Conservation (phyloP, 345 rosid species). For the Camelina neglecta region DNA sequence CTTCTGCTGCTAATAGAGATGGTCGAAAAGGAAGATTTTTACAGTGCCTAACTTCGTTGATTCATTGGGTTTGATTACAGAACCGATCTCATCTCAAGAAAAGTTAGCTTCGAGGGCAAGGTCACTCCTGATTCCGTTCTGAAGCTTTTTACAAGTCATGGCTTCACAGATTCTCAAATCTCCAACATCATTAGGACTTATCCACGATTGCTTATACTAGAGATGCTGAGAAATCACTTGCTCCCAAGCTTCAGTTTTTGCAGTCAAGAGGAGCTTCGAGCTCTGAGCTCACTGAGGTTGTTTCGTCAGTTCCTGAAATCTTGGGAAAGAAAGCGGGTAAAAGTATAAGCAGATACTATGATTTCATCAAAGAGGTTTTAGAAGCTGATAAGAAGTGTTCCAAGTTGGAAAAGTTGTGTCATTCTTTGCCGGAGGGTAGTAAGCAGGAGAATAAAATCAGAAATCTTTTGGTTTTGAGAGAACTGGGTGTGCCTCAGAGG, state of each 20-base stretch:
- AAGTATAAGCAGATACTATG: neutral
- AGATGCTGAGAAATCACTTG: constrained; percentile 31
- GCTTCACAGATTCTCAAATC: too few species aligned
- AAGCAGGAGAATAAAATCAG: neutral
- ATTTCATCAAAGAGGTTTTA: constrained; percentile 28
- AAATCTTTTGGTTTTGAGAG: constrained; percentile 19
- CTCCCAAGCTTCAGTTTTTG: constrained; percentile 42
- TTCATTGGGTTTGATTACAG: constrained; percentile 39
- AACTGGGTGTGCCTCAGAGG: constrained; percentile 28
- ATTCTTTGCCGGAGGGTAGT: neutral
- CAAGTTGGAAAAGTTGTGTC: neutral
- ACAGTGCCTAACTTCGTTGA: constrained; percentile 29
- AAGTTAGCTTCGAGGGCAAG: neutral
- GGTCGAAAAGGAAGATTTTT: constrained; percentile 1
- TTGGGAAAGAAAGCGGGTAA: constrained; percentile 22
- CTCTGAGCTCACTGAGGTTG: constrained; percentile 18
- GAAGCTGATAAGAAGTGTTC: neutral
- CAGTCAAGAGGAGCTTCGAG: constrained; percentile 41
- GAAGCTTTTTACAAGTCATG: constrained; percentile 5
- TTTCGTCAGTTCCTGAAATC: constrained; percentile 29
- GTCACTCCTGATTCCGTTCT: constrained; percentile 1
- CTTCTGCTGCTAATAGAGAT: neutral
- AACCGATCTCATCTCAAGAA: constrained; percentile 4
- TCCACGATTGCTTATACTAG: constrained; percentile 27
- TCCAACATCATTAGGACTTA: too few species aligned